Evolutionary conservation across 495 filamentous ascomycete genomes (phyloP).

Genomic region (Terfezia boudieri): DNA sequence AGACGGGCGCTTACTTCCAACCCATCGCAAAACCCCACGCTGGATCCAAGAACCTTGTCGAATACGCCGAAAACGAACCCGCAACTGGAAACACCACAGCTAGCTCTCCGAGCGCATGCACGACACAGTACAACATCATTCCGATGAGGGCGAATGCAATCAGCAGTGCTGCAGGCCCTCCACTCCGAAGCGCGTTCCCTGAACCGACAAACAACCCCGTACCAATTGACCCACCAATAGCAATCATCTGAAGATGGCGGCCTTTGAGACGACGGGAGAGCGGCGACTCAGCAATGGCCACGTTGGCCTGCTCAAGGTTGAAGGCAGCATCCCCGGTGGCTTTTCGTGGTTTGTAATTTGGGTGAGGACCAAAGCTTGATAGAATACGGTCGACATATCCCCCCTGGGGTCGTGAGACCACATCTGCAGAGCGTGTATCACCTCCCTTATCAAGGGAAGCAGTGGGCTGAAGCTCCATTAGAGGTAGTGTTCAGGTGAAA

Average conservation of each 20-base stretch:
- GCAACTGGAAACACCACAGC: constrained; percentile 79
- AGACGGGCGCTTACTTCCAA: constrained; percentile 44
- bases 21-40: constrained; percentile 98
- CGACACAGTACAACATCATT: constrained; percentile 73
- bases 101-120: constrained; percentile 81
- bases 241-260: constrained; percentile 89
- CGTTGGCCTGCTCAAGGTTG: constrained; percentile 51
- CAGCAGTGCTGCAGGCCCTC: constrained; percentile 68
- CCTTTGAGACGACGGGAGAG: constrained; percentile 58
- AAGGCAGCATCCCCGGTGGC: constrained; percentile 19
- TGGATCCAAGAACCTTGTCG: constrained; percentile 77
- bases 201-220: constrained; percentile 84
- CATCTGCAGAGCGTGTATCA: too few relatives aligned
- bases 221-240: constrained; percentile 88
- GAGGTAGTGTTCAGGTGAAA: too few relatives aligned
- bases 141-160: constrained; percentile 69
- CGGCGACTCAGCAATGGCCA: constrained; percentile 52
- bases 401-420: too few relatives aligned
- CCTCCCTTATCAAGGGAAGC: too few relatives aligned
- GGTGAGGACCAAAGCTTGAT: not conserved
- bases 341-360: not conserved
- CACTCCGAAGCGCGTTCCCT: constrained; percentile 49
- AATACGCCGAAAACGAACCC: constrained; percentile 81
- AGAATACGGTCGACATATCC: not conserved
- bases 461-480: too few relatives aligned